These are phyloP conservation scores for Xylariales sp. DNA, from an alignment of 2,329 filamentous ascomycete species.

Conservation along the genomic window DNA sequence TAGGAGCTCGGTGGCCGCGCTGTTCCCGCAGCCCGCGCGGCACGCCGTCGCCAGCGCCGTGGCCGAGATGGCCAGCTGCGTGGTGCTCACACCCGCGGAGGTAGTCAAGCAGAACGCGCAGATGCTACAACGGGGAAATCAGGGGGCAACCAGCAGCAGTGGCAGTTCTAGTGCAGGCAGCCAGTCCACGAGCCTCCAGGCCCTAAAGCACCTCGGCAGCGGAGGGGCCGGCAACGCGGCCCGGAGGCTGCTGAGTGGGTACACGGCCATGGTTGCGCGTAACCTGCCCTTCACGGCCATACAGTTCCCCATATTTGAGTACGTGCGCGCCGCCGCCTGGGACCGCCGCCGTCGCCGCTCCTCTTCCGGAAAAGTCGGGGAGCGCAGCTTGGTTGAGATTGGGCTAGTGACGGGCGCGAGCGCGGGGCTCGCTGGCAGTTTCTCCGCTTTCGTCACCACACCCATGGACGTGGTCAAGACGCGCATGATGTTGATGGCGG, in stretches of 20 bases:
- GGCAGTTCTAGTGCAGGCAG: conserved; percentile 7
- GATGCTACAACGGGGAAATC: conserved; percentile 60
- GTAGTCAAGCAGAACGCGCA: conserved; percentile 94
- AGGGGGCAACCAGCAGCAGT: too few species aligned
- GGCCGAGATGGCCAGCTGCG: conserved; percentile 80
- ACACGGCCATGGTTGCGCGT: conserved; percentile 73
- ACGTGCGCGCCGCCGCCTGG: conserved; percentile 58
- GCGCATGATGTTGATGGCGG: conserved; percentile 73
- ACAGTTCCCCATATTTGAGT: conserved; percentile 84
- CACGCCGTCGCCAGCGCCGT: conserved; percentile 70
- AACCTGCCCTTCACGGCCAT: conserved; percentile 86
- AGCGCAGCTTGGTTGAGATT: conserved; percentile 53
- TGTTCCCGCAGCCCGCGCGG: conserved; percentile 64
- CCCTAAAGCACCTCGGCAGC: conserved; percentile 45
- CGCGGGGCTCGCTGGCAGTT: conserved; percentile 67
- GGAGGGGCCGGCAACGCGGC: conserved; percentile 48
- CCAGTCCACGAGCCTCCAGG: conserved; percentile 40
- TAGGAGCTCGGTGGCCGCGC: too few species aligned
- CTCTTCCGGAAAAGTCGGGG: conserved; percentile 22
- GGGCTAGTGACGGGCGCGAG: conserved; percentile 68
- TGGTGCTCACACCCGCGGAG: conserved; percentile 83
- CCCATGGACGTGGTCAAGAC: conserved; percentile 90
- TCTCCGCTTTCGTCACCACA: conserved; percentile 79
- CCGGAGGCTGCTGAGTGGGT: conserved; percentile 65
- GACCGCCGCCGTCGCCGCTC: conserved; percentile 11